Evolutionary conservation across 192 early-diverging fungal species (phyloP), one percentile per base, ranked within the genome.

Genomic region (Backusella parvicylindrica): DNA sequence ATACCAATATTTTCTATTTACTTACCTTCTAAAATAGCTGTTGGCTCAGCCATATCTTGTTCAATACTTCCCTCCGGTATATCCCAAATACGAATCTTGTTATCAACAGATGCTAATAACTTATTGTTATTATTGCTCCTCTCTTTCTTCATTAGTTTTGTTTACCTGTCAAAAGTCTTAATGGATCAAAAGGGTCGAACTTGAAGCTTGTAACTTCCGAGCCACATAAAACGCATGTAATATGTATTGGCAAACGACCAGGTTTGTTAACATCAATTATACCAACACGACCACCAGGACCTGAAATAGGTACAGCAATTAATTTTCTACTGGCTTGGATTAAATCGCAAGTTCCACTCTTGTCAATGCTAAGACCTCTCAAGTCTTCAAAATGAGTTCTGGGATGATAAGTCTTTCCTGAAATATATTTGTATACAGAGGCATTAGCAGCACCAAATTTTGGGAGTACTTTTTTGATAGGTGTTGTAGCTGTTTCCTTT

Each of bases 221-320:
- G 21, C 89, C 86, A 72, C 86, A 86, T 0, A 91, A 71, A 2
- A 94, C 68, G 38, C 80, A 80, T 1, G 91, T 89, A 9, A 93
- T 77, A 68, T 86, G 82, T 28, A 69, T 72, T 6, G 91, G 89
- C 8, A 94, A 68, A 26, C 96, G 87, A 8, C 94, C 95, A 8
- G 90, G 87, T n/a, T 86, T 86, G 63, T 86, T 78, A 2, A 84
- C 78, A n/a, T 87, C 83, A 71, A 92, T 81, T 28, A 96, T 84
- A 2, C 85, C 93, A 60, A 98, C 71, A 70, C 93, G 86, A 21
- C 96, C 96, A 26, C 96, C 96, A 33, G 89, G 83, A 23, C 95
- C 96, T 16, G 83, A 72, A 43, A 94, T 81, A 15, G 94, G 87
- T 26, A 95, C 85, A 0, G 94, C 92, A 53, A 96, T 78, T 38